Evolutionary conservation across 2,329 filamentous ascomycete genomes (phyloP), one percentile per base, ranked within the genome.

Genomic region (Stemphylium beticola): DNA sequence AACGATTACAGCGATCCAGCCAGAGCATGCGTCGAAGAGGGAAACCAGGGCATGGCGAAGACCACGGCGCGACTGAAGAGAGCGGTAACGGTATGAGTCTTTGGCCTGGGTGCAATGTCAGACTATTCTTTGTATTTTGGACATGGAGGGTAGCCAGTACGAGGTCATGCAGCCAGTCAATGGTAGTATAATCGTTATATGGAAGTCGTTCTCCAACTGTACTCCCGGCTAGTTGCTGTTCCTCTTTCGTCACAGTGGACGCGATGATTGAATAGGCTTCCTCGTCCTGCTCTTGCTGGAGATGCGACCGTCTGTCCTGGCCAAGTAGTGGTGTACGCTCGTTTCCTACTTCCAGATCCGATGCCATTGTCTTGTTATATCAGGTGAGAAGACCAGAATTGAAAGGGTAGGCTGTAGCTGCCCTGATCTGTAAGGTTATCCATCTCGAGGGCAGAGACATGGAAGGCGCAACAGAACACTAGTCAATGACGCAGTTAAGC

Each of bases 161-260:
- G 51, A 87, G 68, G 61, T 85, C 83, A 67, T 85, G 84, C 9
- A 87, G 75, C 83, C 83, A 87, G 68, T 87, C 84, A 53, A 86
- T 86, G 1, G 83, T 85, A 7, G 81, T 83, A 60, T 87, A 87
- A 58, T 86, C 81, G 63, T 85, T 85, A 65, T 87, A 87, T 0
- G 83, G 81, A 17, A 86, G 68, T 46, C 83, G 73, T 64, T 86
- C 84, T 37, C 83, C 83, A 10, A 83, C 74, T 1, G 80, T 74
- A 20, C 77, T 80, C 4, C 72, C 71, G 6, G 64, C 73, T 49
- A 84, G 68, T 15, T 77, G 76, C 53, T 77, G 78, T 58, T 84
- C 82, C 41, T 82, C 79, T 51, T 81, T 82, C 12, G 76, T 78
- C 24, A 81, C 61, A 43, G 76, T 69, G 18, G 78, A 79, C 29